A percentile compares a stretch with the other conserved stretches of the same genome.
These are phyloP conservation scores for Asterophora parasitica DNA, from an alignment of 768 basidiomycete genomes.

Conservation along the genomic window DNA sequence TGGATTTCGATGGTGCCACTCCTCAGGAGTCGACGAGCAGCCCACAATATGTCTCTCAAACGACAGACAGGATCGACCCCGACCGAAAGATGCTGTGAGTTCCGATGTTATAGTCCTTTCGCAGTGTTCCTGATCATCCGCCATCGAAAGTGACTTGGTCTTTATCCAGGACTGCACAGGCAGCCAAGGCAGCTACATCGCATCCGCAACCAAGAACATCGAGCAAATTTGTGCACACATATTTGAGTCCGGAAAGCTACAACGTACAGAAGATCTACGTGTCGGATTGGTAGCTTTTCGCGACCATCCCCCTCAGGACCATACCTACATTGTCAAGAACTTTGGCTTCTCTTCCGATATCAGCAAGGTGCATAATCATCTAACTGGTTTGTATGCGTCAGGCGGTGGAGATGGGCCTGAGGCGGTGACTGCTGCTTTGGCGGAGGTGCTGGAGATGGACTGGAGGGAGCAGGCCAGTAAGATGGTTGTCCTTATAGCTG, in stretches of 20 bases:
- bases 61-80: constrained; percentile 22
- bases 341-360: constrained; percentile 95
- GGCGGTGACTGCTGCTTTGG: constrained; percentile 91
- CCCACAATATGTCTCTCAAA: constrained; percentile 28
- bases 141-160: constrained; percentile 69
- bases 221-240: constrained; percentile 93
- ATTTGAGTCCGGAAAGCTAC: constrained; percentile 90
- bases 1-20: constrained; percentile 52
- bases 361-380: constrained; percentile 75
- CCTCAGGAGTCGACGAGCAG: constrained; percentile 32
- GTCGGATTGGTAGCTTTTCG: constrained; percentile 93
- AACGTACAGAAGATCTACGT: constrained; percentile 79
- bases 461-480: constrained; percentile 88
- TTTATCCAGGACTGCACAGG: constrained; percentile 97
- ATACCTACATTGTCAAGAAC: constrained; percentile 89
- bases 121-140: constrained; percentile 16
- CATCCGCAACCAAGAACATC: constrained; percentile 95
- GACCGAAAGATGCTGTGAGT: constrained; percentile 75
- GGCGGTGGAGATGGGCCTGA: constrained; percentile 96
- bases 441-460: constrained; percentile 82
- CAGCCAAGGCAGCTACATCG: constrained; percentile 84
- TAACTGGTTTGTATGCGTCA: constrained; percentile 81
- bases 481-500: constrained; percentile 96
- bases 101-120: constrained; percentile 9
- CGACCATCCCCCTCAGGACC: constrained; percentile 97